A percentile compares a stretch with the other conserved stretches of the same genome.
These are phyloP conservation scores for Hygrophila difformis DNA, from an alignment of 257 asterid species.

Conservation along the genomic window DNA sequence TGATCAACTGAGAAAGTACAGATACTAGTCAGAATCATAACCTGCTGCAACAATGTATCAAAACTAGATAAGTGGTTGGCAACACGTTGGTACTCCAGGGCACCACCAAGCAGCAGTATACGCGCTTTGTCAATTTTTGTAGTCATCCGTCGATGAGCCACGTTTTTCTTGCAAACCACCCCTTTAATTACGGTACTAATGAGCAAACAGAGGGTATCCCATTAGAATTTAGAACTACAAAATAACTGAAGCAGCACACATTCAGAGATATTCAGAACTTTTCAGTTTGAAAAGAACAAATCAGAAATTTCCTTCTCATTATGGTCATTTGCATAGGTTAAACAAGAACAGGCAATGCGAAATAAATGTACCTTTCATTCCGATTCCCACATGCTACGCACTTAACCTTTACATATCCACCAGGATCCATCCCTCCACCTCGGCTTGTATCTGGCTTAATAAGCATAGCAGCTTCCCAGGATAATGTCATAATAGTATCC, in stretches of 20 bases:
- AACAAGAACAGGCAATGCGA: slow-evolving; percentile 1
- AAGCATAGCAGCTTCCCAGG: slow-evolving; percentile 80
- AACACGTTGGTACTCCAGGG: slow-evolving; percentile 94
- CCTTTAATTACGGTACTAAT: slow-evolving; percentile 77
- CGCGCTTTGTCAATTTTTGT: slow-evolving; percentile 87
- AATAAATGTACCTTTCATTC: slow-evolving; percentile 42
- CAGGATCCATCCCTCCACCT: slow-evolving; percentile 85
- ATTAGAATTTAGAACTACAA: slow-evolving; percentile 10
- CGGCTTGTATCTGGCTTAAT: slow-evolving; percentile 71
- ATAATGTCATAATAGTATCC: slow-evolving; percentile 47
- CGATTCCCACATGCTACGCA: slow-evolving; percentile 66
- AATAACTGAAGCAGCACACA: neutral
- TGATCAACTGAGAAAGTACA: slow-evolving; percentile 8
- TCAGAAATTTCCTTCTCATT: slow-evolving; percentile 11
- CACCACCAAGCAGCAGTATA: slow-evolving; percentile 85
- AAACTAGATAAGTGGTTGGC: slow-evolving; percentile 83
- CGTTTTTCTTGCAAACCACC: slow-evolving; percentile 87
- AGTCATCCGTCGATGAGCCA: slow-evolving; percentile 93
- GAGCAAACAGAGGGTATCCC: slow-evolving; percentile 20
- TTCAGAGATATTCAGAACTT: neutral
- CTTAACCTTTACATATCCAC: slow-evolving; percentile 76
- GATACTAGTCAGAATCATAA: slow-evolving; percentile 13
- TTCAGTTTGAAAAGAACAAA: slow-evolving; percentile 9
- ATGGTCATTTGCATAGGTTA: slow-evolving; percentile 10
- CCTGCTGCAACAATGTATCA: slow-evolving; percentile 95